Evolutionary conservation across 1,284 basidiomycete genomes (phyloP).

Genomic region (Xerocomus alliaceus): DNA sequence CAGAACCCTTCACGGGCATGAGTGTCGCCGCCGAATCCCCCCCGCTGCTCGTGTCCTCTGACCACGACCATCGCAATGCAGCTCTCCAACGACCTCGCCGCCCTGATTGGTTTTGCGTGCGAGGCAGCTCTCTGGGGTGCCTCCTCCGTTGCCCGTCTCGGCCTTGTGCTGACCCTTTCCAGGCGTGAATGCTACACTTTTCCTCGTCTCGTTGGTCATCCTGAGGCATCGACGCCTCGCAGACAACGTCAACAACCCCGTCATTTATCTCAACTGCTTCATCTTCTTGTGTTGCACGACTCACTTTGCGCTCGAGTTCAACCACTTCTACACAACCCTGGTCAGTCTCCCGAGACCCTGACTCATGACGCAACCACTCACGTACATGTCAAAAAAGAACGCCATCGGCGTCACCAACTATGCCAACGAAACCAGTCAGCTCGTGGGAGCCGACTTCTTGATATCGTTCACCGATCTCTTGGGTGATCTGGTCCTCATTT

Average conservation of each 20-base stretch:
- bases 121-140: conserved; percentile 43
- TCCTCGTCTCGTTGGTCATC: conserved; percentile 33
- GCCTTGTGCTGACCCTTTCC: not conserved
- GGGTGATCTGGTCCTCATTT: conserved; percentile 47
- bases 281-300: conserved; percentile 45
- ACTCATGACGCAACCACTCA: conserved; percentile 2
- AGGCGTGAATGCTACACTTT: conserved; percentile 37
- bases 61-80: conserved; percentile 14
- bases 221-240: conserved; percentile 20
- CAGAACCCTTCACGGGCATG: too few species aligned
- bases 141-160: not conserved
- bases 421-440: conserved; percentile 40
- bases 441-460: conserved; percentile 42
- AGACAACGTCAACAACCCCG: conserved; percentile 24
- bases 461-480: conserved; percentile 48
- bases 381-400: conserved; percentile 14
- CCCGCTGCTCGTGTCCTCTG: not conserved
- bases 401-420: conserved; percentile 31
- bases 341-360: conserved; percentile 29
- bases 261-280: conserved; percentile 36
- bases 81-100: conserved; percentile 36
- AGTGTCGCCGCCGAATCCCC: not conserved
- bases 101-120: conserved; percentile 44
- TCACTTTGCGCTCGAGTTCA: conserved; percentile 48
- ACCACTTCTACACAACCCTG: conserved; percentile 43